Evolutionary conservation across 495 filamentous ascomycete species (phyloP), one percentile per base, ranked within the genome.

Genomic region (Aspergillus panamensis): DNA sequence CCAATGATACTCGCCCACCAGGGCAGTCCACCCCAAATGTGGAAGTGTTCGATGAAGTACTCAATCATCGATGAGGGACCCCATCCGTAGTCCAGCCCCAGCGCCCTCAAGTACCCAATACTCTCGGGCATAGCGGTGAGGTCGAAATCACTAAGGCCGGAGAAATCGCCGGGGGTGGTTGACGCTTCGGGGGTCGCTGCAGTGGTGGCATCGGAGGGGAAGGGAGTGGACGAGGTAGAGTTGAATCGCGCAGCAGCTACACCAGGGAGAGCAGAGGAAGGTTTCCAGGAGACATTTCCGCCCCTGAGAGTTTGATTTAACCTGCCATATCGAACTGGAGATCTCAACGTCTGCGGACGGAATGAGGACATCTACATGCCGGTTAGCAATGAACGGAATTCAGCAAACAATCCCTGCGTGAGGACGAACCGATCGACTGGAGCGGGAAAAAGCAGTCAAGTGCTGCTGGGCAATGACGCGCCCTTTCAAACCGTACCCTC

Each of bases 51-150:
- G 31, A 97, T 72, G 8, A 85, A 3, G 73, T 74, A 89, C 76
- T 97, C 77, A 53, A 94, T 81, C 9, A 82, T 57, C 1, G 84
- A 66, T 0, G 89, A 87, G 3, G 86, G 80, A 20, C 94, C 92
- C 77, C 77, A 91, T 64, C 92, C 90, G 64, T 84, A 97, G 60
- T 96, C 90, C 19, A 97, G 72, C 1, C 94, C 94, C 19, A 96
- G 73, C 0, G 82, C 80, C 62, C 89, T 87, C 50, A 98, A 78
- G 63, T 90, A 96, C 50, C 94, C 94, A 58, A 94, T 85, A 17
- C 82, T 76, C 60, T 90, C 88, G 17, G 87, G 82, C 40, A 89
- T 80, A 30, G 77, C 65, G 25, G 66, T 66, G 51, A 77, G 70
- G 51, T 74, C 74, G 4, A 82, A 52, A 29, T 73, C 70, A 12